A percentile compares a stretch with the other conserved stretches of the same genome.
phyloP scores from a whole-genome alignment of 306 rosid species.

The Malus asiatica region DNA sequence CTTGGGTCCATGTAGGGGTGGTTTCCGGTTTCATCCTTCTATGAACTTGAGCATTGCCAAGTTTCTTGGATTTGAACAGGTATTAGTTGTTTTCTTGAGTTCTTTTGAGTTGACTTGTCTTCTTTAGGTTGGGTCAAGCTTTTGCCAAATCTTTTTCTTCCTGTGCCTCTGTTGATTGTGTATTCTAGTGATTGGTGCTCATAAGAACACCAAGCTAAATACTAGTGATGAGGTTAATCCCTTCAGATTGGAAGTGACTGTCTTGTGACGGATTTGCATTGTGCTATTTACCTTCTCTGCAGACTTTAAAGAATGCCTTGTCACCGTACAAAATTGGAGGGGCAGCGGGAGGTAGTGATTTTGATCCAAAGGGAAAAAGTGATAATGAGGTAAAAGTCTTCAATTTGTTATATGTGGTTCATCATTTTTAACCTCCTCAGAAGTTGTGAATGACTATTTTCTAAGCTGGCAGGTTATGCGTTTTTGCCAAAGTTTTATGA shows the following conservation, averaged over 20 bases:
- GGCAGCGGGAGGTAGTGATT: conserved; percentile 99
- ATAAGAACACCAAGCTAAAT: conserved; percentile 1
- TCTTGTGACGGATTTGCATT: neutral
- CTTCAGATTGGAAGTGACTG: conserved; percentile 9
- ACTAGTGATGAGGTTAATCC: neutral
- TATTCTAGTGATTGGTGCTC: conserved; percentile 5
- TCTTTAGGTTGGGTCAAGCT: neutral
- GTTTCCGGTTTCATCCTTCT: conserved; percentile 85
- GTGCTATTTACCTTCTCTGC: too few species aligned
- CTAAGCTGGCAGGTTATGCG: conserved; percentile 78
- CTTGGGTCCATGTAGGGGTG: conserved; percentile 95
- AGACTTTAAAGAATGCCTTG: conserved; percentile 93
- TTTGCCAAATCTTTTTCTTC: conserved; percentile 1
- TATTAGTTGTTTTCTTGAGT: conserved; percentile 24
- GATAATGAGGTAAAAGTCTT: conserved; percentile 72
- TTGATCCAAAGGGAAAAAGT: conserved; percentile 95
- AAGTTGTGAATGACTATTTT: conserved; percentile 28
- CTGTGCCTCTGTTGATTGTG: conserved; percentile 5
- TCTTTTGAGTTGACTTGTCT: neutral
- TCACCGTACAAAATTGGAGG: conserved; percentile 98
- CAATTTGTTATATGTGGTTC: conserved; percentile 3
- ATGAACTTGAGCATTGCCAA: conserved; percentile 83
- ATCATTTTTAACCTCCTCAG: neutral
- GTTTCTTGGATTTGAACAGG: conserved; percentile 98
- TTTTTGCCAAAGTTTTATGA: conserved; percentile 98